These are phyloP conservation scores for Orbilia ellipsospora DNA, from an alignment of 2,329 filamentous ascomycete species.

Conservation along the genomic window DNA sequence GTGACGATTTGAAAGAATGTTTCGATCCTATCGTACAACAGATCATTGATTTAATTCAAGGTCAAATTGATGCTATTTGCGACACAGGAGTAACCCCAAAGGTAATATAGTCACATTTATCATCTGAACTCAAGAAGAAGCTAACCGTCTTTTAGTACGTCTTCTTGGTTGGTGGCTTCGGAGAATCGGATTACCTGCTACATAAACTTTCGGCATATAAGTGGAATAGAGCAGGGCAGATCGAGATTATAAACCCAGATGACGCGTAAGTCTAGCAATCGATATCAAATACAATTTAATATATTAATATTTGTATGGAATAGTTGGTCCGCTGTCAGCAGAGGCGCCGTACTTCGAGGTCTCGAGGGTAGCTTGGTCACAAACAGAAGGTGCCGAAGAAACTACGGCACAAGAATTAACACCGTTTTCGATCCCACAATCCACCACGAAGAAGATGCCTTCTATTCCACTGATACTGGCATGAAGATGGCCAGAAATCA, in stretches of 20 bases:
- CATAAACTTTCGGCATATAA: conserved; percentile 20
- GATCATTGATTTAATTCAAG: conserved; percentile 75
- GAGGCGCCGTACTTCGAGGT: conserved; percentile 46
- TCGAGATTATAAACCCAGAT: conserved; percentile 52
- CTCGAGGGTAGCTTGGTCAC: conserved; percentile 47
- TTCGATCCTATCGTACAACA: conserved; percentile 80
- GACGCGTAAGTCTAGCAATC: conserved; percentile 43
- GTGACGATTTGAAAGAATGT: conserved; percentile 76
- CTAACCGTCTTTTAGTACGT: conserved; percentile 34
- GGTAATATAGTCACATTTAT: conserved; percentile 11
- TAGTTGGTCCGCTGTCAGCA: conserved; percentile 53
- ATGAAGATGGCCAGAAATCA: conserved; percentile 55
- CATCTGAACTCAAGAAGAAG: background rate
- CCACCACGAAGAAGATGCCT: conserved; percentile 52
- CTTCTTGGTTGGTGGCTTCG: conserved; percentile 53
- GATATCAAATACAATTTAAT: background rate
- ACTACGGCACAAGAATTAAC: conserved; percentile 53
- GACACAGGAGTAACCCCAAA: conserved; percentile 52
- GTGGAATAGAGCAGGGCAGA: conserved; percentile 27
- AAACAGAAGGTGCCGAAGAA: conserved; percentile 50
- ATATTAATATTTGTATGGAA: conserved; percentile 5
- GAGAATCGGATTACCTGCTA: conserved; percentile 51
- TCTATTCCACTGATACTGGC: conserved; percentile 51
- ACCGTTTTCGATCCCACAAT: conserved; percentile 48
- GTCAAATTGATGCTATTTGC: conserved; percentile 74